Evolutionary conservation across 306 rosid species (phyloP).

Genomic region (Quercus variabilis): DNA sequence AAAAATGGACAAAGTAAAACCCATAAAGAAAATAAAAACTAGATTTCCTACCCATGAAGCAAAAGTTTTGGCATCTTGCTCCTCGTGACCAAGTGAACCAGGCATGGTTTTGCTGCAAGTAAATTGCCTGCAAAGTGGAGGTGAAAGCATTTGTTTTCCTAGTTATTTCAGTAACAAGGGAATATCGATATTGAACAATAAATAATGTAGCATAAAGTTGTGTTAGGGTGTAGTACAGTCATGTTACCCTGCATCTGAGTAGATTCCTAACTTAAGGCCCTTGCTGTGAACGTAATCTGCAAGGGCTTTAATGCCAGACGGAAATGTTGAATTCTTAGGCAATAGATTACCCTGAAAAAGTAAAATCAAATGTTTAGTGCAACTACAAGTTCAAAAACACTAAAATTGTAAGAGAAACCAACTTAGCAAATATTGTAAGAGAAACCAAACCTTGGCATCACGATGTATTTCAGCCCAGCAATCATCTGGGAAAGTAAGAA

Average conservation of each 20-base stretch:
- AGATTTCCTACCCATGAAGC: conserved; percentile 75
- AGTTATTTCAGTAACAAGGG: not conserved
- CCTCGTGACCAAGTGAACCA: conserved; percentile 88
- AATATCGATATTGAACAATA: not conserved
- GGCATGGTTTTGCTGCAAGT: conserved; percentile 94
- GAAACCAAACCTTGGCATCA: conserved; percentile 47
- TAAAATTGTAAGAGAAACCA: not conserved
- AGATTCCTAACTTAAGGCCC: conserved; percentile 95
- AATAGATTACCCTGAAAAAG: conserved; percentile 60
- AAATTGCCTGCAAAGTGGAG: conserved; percentile 52
- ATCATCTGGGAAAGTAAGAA: conserved; percentile 57
- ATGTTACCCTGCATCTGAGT: conserved; percentile 94
- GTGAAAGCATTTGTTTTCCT: not conserved
- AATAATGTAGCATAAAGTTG: not conserved
- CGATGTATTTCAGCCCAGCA: conserved; percentile 94
- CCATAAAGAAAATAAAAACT: not conserved
- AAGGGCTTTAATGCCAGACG: conserved; percentile 87
- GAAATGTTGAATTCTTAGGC: conserved; percentile 80
- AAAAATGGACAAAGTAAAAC: not conserved
- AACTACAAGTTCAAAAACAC: not conserved
- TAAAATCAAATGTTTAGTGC: not conserved
- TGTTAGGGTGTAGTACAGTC: not conserved
- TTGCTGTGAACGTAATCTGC: conserved; percentile 89
- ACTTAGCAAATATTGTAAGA: not conserved
- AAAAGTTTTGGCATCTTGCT: conserved; percentile 85